Evolutionary conservation across 495 filamentous ascomycete genomes (phyloP), one percentile per base, ranked within the genome.

Genomic region (Aspergillus panamensis): DNA sequence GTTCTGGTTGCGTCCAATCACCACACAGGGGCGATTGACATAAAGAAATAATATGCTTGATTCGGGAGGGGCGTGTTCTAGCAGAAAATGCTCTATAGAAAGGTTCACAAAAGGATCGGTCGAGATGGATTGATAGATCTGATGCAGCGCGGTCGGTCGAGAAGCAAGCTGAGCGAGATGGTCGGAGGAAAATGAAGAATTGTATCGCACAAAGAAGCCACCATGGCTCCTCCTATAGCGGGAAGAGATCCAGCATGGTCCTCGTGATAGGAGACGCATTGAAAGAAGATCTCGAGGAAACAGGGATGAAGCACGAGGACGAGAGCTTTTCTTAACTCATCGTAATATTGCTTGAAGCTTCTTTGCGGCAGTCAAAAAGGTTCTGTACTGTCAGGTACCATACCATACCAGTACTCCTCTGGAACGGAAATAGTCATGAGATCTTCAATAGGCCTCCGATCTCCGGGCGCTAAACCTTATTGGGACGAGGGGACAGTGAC

Each of bases 1-100:
- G 68, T 98, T 98, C 68, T 98, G 94, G 69, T 98, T 98, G 47
- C 93, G 87, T 13, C 94, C 94, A 57, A 98, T 85, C 60, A 98
- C 84, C 49, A 98, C 80, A 70, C 88, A 87, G 8, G 93, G 91
- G 12, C 78, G 73, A 71, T 98, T 97, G 57, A 82, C 77, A 73
- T 97, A 98, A 16, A 97, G 79, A 58, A 97, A 92, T 0, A 97
- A 80, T 32, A 96, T 69, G 42, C 80, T 84, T 6, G 91, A 92
- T 60, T 87, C 79, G 6, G 82, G 73, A 0, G 85, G 80, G 0
- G 89, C 82, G 39, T 86, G 82, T 53, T 87, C 81, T 1, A 97
- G 84, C 6, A 98, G 85, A 71, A 88, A 86, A 69, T 97, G 89
- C 75, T 98, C 94, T 66, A 96, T 88, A n/a, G 91, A 89, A 51